Evolutionary conservation across 2,329 filamentous ascomycete genomes (phyloP).

Genomic region (Fusarium penzigii): DNA sequence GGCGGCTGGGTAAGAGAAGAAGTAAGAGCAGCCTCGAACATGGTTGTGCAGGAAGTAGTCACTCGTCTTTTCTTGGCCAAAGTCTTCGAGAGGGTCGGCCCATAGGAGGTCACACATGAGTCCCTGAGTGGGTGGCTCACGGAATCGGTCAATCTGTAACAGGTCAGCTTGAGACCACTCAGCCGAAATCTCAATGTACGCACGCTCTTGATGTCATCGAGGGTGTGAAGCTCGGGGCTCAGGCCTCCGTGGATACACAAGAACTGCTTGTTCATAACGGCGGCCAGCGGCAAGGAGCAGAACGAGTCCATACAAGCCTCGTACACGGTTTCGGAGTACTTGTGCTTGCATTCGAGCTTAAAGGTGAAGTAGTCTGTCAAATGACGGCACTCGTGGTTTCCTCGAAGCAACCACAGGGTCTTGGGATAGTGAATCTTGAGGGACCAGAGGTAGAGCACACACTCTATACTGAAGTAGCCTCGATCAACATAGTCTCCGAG

Average conservation of each 20-base stretch:
- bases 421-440: slow-evolving; percentile 99
- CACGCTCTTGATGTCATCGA: slow-evolving; percentile 90
- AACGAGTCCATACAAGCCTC: slow-evolving; percentile 99
- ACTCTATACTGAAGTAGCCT: slow-evolving; percentile 99
- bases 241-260: slow-evolving; percentile 96
- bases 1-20: slow-evolving; percentile 97
- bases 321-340: slow-evolving; percentile 95
- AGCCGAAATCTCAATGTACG: slow-evolving; percentile 32
- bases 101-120: slow-evolving; percentile 99
- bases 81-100: slow-evolving; percentile 97
- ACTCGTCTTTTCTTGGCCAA: slow-evolving; percentile 96
- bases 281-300: slow-evolving; percentile 88
- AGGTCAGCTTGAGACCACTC: slow-evolving; percentile 14
- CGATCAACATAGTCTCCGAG: slow-evolving; percentile 97
- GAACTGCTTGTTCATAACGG: slow-evolving; percentile 99
- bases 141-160: slow-evolving; percentile 87
- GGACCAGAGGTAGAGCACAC: slow-evolving; percentile 95
- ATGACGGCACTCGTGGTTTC: slow-evolving; percentile 98
- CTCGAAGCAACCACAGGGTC: slow-evolving; percentile 92
- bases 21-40: slow-evolving; percentile 97
- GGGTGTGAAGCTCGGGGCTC: slow-evolving; percentile 91
- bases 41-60: slow-evolving; percentile 99
- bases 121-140: slow-evolving; percentile 94
- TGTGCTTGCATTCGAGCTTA: slow-evolving; percentile 99
- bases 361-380: slow-evolving; percentile 99